Percentiles rank a stretch among this genome's conserved stretches.
These are phyloP conservation scores for Plantago ovata DNA, from an alignment of 257 asterid genomes.

Conservation along the genomic window DNA sequence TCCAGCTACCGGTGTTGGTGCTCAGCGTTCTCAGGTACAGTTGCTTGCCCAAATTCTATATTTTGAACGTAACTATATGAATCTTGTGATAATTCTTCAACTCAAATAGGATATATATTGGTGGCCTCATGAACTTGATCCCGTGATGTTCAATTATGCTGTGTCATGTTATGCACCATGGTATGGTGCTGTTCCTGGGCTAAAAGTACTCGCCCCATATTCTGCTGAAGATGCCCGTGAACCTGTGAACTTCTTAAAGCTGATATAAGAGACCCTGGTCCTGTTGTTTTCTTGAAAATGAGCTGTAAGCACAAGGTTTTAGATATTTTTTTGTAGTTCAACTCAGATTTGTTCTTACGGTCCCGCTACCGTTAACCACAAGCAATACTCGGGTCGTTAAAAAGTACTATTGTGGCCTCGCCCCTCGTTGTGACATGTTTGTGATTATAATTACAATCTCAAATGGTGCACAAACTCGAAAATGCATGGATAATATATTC, in stretches of 20 bases:
- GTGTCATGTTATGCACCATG: slow-evolving; percentile 65
- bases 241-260: slow-evolving; percentile 74
- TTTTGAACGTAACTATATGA: neutral
- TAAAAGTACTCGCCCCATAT: slow-evolving; percentile 61
- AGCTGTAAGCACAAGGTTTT: slow-evolving; percentile 54
- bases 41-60: neutral
- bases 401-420: no score
- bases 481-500: no score
- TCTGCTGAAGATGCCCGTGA: slow-evolving; percentile 76
- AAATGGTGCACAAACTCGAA: no score
- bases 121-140: neutral
- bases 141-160: neutral
- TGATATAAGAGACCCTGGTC: slow-evolving; percentile 68
- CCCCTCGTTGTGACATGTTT: no score
- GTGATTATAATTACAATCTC: no score
- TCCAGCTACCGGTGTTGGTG: no score
- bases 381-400: no score
- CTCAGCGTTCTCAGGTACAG: slow-evolving; percentile 38
- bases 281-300: slow-evolving; percentile 58
- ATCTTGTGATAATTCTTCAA: neutral
- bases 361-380: no score
- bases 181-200: slow-evolving; percentile 60
- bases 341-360: no score
- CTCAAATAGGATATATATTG: neutral
- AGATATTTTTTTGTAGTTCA: slow-evolving; percentile 29